Base-by-base conservation (phyloP, 352 stramenopile species). In the Globisporangium paddicum region DNA sequence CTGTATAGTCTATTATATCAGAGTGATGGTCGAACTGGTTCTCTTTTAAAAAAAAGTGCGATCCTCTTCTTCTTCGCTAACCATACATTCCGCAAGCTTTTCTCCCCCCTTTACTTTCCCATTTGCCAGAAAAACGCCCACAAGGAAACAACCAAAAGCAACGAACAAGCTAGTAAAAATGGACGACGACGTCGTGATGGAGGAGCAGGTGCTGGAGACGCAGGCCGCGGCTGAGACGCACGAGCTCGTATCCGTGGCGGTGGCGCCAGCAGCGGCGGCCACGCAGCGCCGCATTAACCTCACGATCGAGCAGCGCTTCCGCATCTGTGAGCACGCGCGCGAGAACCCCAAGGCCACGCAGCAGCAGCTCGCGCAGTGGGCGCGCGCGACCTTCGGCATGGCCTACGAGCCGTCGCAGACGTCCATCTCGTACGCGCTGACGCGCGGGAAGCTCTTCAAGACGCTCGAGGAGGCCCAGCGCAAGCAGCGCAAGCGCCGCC, bases 351-450 rank as follows among this genome's bases (percentile, higher is more conserved):
- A 82, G 64, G 70, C 67, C 5, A 88, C 83, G 58, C 83, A 93
- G 69, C 72, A 77, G 63, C 76, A 90, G 62, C 66, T 93, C 48
- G 82, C 77, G 53, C 72, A 85, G 35, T 93, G 83, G 83, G 83
- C 83, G 16, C 86, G 84, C 59, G 74, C 86, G 28, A 72, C 82
- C 58, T 93, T 93, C 63, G 49, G 55, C 10, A 72, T 93, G 34
- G 47, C 71, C n/a, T 82, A 79, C 60, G 77, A 86, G 67, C 83
- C 83, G 60, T 91, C 83, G 57, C 83, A 93, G 69, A 84, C 83
- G 57, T 84, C 81, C 30, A 90, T 93, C 66, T 90, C 79, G 65
- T 84, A 91, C 68, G 87, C 85, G 68, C 77, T 93, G 59, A 93
- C 89, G 66, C 80, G 77, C 42, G 72, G 76, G 40, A 75, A 82